Evolutionary conservation across 2,329 filamentous ascomycete genomes (phyloP).

Genomic region (Microdochium paspali): DNA sequence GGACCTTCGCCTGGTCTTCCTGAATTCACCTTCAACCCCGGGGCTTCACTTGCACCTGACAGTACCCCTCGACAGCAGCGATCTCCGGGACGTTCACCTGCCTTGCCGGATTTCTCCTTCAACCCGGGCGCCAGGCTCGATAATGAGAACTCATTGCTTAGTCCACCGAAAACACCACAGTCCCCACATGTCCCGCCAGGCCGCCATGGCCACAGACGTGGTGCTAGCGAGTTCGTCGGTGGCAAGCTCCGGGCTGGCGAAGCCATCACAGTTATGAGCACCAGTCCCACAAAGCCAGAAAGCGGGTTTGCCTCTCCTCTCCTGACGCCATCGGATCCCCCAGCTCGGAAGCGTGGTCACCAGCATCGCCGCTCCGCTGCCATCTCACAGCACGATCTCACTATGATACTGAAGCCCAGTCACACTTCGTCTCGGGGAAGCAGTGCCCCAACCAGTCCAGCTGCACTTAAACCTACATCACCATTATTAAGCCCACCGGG

Average conservation of each 20-base stretch:
- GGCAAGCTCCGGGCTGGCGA: conserved; percentile 53
- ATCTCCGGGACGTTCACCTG: conserved; percentile 21
- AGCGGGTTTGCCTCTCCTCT: conserved; percentile 47
- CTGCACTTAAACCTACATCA: conserved; percentile 28
- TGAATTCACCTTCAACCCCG: conserved; percentile 14
- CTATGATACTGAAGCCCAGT: conserved; percentile 53
- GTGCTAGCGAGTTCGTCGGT: conserved; percentile 80
- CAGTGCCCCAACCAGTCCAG: conserved; percentile 57
- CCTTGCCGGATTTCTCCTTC: conserved; percentile 46
- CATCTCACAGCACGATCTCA: conserved; percentile 76
- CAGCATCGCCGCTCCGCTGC: conserved; percentile 73
- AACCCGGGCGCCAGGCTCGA: conserved; percentile 33
- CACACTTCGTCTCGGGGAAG: conserved; percentile 43
- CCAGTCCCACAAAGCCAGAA: conserved; percentile 59
- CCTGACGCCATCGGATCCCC: conserved; percentile 36
- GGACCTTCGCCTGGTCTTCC: neutral
- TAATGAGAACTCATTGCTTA: conserved; percentile 28
- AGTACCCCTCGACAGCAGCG: conserved; percentile 18
- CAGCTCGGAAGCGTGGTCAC: conserved; percentile 56
- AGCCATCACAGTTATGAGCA: conserved; percentile 53
- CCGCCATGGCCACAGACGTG: conserved; percentile 69
- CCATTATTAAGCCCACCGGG: conserved; percentile 11
- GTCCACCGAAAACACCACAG: conserved; percentile 45
- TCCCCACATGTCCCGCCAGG: conserved; percentile 38
- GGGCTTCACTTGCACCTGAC: conserved; percentile 16